Evolutionary conservation across 345 rosid species (phyloP), one percentile per base, ranked within the genome.

Genomic region (Anastatica hierochuntica): DNA sequence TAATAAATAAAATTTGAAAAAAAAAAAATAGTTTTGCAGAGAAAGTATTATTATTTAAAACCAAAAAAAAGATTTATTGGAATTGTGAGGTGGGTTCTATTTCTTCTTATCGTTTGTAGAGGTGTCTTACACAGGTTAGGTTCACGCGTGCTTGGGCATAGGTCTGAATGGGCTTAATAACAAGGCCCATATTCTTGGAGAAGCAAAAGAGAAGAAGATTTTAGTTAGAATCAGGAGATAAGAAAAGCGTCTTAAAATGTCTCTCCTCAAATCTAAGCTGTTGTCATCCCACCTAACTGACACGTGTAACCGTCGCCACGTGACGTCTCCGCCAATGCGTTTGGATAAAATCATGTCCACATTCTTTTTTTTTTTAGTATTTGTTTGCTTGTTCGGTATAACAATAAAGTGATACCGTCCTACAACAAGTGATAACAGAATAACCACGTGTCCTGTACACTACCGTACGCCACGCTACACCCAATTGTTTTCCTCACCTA

Each of bases 391-490:
- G 55, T 58, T 58, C 47, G 70, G 65, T 58, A 44, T 44, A 58
- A 52, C 60, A 58, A 21, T 5, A 51, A 56, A 49, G 33, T 37
- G 70, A 51, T 63, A 51, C 50, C 49, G 70, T 66, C 53, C 27
- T 49, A 50, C 14, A 49, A 10, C 49, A 34, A 62, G 11, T 43
- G 58, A 63, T 58, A 37, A 66, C 27, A 40, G 53, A 57, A 43
- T 14, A 10, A 6, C 57, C 50, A 21, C 52, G 51, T 64, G 9
- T 58, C 3, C 20, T 14, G 71, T 66, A 58, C 37, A 44, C 37
- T 58, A 66, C 65, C 21, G 71, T 66, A 58, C 65, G 71, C 71
- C 60, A 66, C 49, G 54, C 55, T 60, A 44, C 65, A 66, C 65
- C 36, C 49, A 44, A 58, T 52, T 20, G 19, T 53, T 16, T n/a